Percentiles rank a stretch among this genome's conserved stretches.
These are phyloP conservation scores for Protomyces lactucae-debilis DNA, from an alignment of 1,139 yeast genomes.

Conservation along the genomic window DNA sequence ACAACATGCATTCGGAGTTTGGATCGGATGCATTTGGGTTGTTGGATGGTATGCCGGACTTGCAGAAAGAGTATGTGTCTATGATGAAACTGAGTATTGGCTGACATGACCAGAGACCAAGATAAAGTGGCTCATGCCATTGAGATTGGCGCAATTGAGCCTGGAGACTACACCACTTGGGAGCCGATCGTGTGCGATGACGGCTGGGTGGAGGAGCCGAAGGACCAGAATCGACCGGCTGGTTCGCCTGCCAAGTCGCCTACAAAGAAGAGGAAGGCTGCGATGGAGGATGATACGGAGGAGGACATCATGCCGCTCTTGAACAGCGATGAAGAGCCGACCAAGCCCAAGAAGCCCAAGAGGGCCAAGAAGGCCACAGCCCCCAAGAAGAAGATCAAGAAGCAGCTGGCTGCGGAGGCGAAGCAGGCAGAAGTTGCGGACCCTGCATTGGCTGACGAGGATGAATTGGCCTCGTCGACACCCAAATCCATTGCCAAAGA, in stretches of 20 bases:
- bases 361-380: neutral
- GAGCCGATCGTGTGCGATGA: neutral
- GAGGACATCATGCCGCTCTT: neutral
- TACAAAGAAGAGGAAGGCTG: neutral
- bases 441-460: neutral
- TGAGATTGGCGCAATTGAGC: neutral
- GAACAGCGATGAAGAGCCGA: neutral
- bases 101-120: neutral
- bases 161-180: neutral
- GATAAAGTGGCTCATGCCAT: neutral
- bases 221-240: neutral
- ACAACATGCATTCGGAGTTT: slow-evolving; percentile 8
- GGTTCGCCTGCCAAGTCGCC: neutral
- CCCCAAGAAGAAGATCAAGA: neutral
- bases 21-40: neutral
- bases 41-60: slow-evolving; percentile 15
- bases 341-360: neutral
- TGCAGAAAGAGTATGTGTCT: neutral
- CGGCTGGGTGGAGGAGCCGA: neutral
- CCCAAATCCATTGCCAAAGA: neutral
- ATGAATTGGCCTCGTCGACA: neutral
- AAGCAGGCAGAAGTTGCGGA: neutral
- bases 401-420: neutral
- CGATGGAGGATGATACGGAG: neutral
- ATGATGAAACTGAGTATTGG: neutral